These are phyloP conservation scores for Hemisphaericaspora lyxosophila DNA, from an alignment of 1,139 yeast species.

Conservation along the genomic window DNA sequence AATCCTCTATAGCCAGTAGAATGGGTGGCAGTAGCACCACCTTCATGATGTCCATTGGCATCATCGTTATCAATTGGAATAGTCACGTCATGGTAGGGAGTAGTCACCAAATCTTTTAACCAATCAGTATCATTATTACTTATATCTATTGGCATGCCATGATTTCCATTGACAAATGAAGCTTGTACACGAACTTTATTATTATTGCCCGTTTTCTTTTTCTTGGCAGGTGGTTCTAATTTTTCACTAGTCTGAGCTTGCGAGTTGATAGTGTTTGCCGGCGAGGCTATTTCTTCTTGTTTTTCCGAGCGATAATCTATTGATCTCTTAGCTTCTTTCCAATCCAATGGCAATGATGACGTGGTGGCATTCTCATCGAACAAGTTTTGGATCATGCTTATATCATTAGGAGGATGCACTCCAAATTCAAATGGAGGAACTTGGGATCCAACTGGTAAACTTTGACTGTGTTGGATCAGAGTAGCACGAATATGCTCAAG, in stretches of 20 bases:
- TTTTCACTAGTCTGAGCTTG: not conserved
- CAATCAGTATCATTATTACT: slow-evolving; percentile 48
- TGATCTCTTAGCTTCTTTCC: slow-evolving; percentile 5
- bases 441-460: slow-evolving; percentile 21
- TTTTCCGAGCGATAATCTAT: slow-evolving; percentile 4
- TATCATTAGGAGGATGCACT: slow-evolving; percentile 25
- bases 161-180: slow-evolving; percentile 10
- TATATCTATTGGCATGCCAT: slow-evolving; percentile 13
- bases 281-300: slow-evolving; percentile 1
- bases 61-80: slow-evolving; percentile 8
- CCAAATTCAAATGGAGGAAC: slow-evolving; percentile 39
- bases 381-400: slow-evolving; percentile 11
- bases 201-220: slow-evolving; percentile 1
- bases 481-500: not conserved
- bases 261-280: slow-evolving; percentile 2
- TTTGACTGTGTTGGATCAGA: slow-evolving; percentile 11
- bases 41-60: not conserved
- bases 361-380: slow-evolving; percentile 8
- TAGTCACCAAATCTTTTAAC: slow-evolving; percentile 65
- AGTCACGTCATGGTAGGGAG: slow-evolving; percentile 49
- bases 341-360: slow-evolving; percentile 5
- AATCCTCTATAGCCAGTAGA: slow-evolving; percentile 14
- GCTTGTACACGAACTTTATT: not conserved
- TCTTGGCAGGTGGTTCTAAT: slow-evolving; percentile 4
- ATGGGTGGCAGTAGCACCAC: no score